Percentiles rank a stretch among this genome's conserved stretches.
These are phyloP conservation scores for Immersiporthe knoxdaviesiana DNA, from an alignment of 2,329 filamentous ascomycete genomes.

Conservation along the genomic window DNA sequence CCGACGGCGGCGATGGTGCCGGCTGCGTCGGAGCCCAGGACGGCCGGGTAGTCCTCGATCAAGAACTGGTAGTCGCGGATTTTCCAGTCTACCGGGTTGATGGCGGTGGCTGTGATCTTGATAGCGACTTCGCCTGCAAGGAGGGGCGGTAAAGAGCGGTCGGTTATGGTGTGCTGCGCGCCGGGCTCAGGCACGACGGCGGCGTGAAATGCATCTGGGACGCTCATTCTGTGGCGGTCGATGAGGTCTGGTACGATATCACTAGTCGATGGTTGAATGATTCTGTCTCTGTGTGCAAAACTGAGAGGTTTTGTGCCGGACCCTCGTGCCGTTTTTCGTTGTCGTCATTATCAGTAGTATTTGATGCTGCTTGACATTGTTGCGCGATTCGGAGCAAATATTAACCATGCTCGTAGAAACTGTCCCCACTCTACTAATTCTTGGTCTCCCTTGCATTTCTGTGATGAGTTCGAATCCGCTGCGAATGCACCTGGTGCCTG, in stretches of 20 bases:
- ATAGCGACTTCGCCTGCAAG: conserved; percentile 33
- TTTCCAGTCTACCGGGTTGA: conserved; percentile 44
- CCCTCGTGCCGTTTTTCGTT: no score
- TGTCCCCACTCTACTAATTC: not conserved
- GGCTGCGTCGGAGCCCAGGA: conserved; percentile 42
- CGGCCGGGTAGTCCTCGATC: conserved; percentile 36
- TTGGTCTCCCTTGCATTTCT: not conserved
- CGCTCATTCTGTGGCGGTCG: conserved; percentile 12
- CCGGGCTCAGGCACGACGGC: conserved; percentile 26
- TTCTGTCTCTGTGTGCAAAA: not conserved
- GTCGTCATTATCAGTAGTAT: no score
- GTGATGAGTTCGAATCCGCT: no score
- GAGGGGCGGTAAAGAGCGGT: conserved; percentile 30
- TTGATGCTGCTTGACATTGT: not conserved
- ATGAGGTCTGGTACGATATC: not conserved
- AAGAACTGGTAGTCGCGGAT: conserved; percentile 37
- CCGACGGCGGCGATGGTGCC: conserved; percentile 41
- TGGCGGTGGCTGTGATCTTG: conserved; percentile 36
- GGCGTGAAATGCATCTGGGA: conserved; percentile 26
- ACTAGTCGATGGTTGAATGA: no score
- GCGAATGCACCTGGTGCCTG: not conserved
- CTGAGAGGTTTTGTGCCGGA: not conserved
- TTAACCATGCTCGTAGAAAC: not conserved
- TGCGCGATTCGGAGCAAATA: not conserved
- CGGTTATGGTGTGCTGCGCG: conserved; percentile 20